Conservation (phyloP, 768 basidiomycete species). For the Boletus vinaceobasis region DNA sequence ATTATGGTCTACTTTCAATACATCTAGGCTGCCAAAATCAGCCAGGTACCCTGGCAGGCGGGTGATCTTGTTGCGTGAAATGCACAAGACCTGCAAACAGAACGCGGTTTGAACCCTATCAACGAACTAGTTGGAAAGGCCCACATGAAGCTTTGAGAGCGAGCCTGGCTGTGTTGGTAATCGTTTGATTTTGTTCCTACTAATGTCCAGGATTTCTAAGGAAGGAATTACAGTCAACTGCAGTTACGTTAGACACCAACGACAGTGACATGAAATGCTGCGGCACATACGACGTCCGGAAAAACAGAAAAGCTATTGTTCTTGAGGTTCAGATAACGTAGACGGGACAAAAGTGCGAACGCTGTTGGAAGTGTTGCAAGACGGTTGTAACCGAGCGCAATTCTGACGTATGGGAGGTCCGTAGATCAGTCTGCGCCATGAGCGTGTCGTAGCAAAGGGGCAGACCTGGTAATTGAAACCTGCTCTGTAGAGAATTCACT, state of each 20-base stretch:
- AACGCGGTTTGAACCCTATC: not conserved
- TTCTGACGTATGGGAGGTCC: conserved; percentile 40
- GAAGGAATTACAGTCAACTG: conserved; percentile 83
- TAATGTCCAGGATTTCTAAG: conserved; percentile 92
- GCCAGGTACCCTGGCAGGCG: conserved; percentile 76
- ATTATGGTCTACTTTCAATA: conserved; percentile 87
- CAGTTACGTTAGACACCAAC: conserved; percentile 6
- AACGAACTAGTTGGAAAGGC: conserved; percentile 15
- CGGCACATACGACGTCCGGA: conserved; percentile 74
- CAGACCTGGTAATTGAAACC: conserved; percentile 59
- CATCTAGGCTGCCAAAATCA: conserved; percentile 66
- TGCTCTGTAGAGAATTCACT: conserved; percentile 45
- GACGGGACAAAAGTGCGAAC: conserved; percentile 65
- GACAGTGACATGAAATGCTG: conserved; percentile 1
- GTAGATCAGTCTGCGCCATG: conserved; percentile 5
- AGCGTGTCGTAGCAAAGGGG: conserved; percentile 8
- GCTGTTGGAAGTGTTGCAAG: conserved; percentile 72
- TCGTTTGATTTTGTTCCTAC: conserved; percentile 82
- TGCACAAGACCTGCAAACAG: conserved; percentile 67
- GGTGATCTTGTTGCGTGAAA: conserved; percentile 81
- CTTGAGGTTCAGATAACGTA: conserved; percentile 86
- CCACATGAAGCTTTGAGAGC: conserved; percentile 70
- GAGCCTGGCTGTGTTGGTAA: conserved; percentile 80
- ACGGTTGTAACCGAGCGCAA: conserved; percentile 84
- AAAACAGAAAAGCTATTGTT: conserved; percentile 79